Evolutionary conservation across 805 yeast genomes (phyloP), one percentile per base, ranked within the genome.

Genomic region (Teunomyces kruisii): DNA sequence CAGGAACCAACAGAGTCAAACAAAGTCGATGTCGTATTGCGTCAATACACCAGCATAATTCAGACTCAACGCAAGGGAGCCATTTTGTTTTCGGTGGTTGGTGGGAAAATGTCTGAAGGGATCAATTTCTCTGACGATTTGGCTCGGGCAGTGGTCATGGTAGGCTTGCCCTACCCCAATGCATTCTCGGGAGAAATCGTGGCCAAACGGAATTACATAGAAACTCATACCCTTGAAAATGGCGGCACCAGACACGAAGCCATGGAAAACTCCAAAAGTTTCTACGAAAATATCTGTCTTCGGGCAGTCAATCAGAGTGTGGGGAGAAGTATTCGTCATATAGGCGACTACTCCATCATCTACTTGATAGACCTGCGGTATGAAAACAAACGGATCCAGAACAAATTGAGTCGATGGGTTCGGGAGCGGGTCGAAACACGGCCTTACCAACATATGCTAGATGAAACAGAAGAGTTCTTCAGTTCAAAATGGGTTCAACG

Each of bases 51-150:
- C 1, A 54, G 63, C 1, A 57, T 68, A 0, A 72, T 84, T 9
- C 42, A 46, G 2, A 51, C 56, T 2, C 56, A 61, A 3, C 44
- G 39, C 0, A 51, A 58, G 4, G 92, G 94, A 1, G 91, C 95
- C 0, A 54, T 86, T 1, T 62, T 91, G 4, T 69, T 92, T 24
- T 82, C 96, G 0, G 96, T 92, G 1, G 96, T 92, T 12, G 97
- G 97, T 1, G 98, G 97, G 0, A 85, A 85, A 57, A 73, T 91
- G 67, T 88, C 96, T 0, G 98, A 91, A 62, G 98, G 98, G 4
- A 92, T 91, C 35, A 91, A 91, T 59, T 91, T 92, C 61, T 79
- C 91, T 9, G 92, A 90, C 57, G 81, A 84, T 32, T 66, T 92
- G n/a, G 96, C 96, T 1, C 72, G 97, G 46, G 90, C 88, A 0